phyloP scores from a whole-genome alignment of 2,329 filamentous ascomycete species.

The Fusarium lyarnte region DNA sequence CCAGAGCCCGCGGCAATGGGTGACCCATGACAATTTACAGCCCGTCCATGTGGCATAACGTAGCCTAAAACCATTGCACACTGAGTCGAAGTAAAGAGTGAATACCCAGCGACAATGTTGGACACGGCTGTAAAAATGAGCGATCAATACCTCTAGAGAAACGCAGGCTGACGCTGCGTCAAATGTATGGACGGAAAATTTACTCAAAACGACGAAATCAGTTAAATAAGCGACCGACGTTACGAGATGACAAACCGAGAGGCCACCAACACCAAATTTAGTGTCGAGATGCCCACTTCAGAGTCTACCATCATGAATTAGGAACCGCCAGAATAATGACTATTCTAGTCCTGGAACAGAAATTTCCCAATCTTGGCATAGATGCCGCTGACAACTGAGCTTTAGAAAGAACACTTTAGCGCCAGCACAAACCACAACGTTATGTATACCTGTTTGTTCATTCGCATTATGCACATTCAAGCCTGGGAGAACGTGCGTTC shows the following conservation, averaged over 20 bases:
- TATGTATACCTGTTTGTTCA: background rate
- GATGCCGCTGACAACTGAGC: background rate
- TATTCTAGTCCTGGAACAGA: background rate
- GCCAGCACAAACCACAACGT: background rate
- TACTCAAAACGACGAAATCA: constrained; percentile 20
- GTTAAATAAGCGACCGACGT: constrained; percentile 30
- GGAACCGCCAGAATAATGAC: constrained; percentile 14
- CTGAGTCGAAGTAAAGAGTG: constrained; percentile 9
- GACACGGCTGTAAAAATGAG: background rate
- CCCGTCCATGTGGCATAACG: constrained; percentile 6
- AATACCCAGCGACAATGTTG: background rate
- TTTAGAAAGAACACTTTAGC: background rate
- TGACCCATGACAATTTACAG: constrained; percentile 34
- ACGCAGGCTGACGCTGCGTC: background rate
- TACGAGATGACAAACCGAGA: constrained; percentile 26
- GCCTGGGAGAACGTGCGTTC: background rate
- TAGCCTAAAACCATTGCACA: constrained; percentile 15
- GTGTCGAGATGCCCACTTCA: constrained; percentile 20
- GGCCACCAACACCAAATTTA: constrained; percentile 16
- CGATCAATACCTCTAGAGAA: background rate
- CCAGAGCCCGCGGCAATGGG: constrained; percentile 39
- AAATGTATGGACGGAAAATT: constrained; percentile 10
- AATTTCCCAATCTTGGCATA: constrained; percentile 6
- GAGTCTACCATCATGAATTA: constrained; percentile 20
- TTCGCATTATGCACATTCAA: background rate